Base-by-base conservation (phyloP, 768 basidiomycete genomes). In the Agaricus sinodeliciosus region DNA sequence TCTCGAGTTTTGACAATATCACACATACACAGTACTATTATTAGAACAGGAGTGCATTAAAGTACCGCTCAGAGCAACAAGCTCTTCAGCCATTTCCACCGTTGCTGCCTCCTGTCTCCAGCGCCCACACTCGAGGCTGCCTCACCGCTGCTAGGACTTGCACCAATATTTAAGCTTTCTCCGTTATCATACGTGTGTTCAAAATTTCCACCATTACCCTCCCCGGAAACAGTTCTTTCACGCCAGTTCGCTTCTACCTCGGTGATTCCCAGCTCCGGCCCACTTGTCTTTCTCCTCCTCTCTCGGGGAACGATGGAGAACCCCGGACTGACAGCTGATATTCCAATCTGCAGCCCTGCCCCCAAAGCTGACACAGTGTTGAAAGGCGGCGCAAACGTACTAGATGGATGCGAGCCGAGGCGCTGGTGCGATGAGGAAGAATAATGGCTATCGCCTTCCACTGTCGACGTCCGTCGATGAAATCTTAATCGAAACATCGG, bases 301-400 rank as follows among this genome's bases (percentile, higher is more conserved):
- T 79, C 75, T 43, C 69, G 65, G 18, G 84, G 84, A 48, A 81
- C 71, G 43, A 87, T 75, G n/a, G 76, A 72, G 59, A 89, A 90
- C n/a, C 87, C 87, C 28, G 87, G 87, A 59, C 84, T 86, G 50
- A 84, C 69, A 13, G 87, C 84, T 22, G 85, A 86, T 37, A 90
- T 61, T 4, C 87, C 87, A 57, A 90, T 88, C 58, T 84, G 82
- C 68, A 90, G 82, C 6, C 85, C 87, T 3, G 70, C 58, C 12
- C 75, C 72, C 16, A 78, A 57, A 9, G 70, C 63, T 1, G 72
- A 65, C 6, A 70, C 69, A 13, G 72, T 63, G 27, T 16, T 48
- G 46, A 70, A 68, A 9, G 71, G 63, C 22, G 68, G 66, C n/a
- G 69, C 66, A 39, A 70, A 64, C 9, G 60, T 48, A 22, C 22